A percentile compares a stretch with the other conserved stretches of the same genome.
Conservation (phyloP, 495 filamentous ascomycete species). For the Neurospora sp. region DNA sequence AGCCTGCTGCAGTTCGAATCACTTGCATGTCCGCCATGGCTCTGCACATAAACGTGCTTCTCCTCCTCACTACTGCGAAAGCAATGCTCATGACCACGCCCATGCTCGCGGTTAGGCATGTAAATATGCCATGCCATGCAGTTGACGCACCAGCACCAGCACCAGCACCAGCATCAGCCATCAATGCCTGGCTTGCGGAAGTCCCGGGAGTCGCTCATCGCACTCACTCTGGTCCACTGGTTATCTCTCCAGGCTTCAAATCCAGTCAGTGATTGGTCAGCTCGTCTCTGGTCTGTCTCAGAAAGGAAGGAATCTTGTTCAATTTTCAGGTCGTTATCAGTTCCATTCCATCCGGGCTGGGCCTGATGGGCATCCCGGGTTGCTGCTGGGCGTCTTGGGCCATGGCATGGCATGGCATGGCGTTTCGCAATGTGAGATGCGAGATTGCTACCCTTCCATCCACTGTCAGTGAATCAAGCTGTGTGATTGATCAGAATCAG, state of each 20-base stretch:
- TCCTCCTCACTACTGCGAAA: neutral
- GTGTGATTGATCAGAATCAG: neutral
- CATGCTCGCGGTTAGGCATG: neutral
- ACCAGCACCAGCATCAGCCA: neutral
- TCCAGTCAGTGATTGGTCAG: neutral
- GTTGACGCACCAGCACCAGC: neutral
- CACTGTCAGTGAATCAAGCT: neutral
- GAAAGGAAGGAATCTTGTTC: neutral
- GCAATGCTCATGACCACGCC: neutral
- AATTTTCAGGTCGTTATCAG: neutral
- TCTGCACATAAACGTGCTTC: neutral
- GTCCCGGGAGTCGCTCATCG: neutral
- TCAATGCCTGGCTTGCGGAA: neutral
- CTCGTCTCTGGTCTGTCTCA: neutral
- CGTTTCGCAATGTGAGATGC: neutral
- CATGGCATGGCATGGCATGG: neutral
- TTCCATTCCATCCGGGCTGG: neutral
- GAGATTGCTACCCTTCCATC: neutral
- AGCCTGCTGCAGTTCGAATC: neutral
- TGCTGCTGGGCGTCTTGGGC: neutral
- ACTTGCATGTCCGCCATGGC: neutral
- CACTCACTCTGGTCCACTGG: neutral
- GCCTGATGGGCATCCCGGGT: neutral
- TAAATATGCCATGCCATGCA: neutral
- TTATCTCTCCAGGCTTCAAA: neutral